Base-by-base conservation (phyloP, 192 early-diverging fungal genomes). In the Coemansia sp. region DNA sequence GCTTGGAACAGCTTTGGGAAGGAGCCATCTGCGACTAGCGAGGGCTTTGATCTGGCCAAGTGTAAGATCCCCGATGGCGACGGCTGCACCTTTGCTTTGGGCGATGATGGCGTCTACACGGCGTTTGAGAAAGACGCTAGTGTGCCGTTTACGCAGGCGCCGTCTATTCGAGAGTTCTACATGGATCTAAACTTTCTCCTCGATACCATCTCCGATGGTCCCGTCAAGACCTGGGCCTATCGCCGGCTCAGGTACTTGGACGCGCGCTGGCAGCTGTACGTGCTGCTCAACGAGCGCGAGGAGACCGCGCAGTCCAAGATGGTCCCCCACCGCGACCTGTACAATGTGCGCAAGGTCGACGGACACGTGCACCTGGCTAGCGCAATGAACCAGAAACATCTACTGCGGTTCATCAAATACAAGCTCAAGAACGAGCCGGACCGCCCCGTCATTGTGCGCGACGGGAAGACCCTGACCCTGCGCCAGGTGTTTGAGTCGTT, bases 301-400 rank as follows among this genome's bases (percentile, higher is more conserved):
- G 96, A 98, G 79, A 87, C 95, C 26, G 89, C 93, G 23, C 93
- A 95, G 65, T 86, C 90, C 53, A 96, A 98, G 83, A 83, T 89
- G 53, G 94, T 96, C 9, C 92, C 95, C 2, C 95, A 95, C 64
- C 86, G 95, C 61, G 96, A 98, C 74, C 93, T 96, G 71, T 98
- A 98, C 86, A 98, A 98, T 62, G 94, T 98, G 48, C 91, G 96
- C 55, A 98, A 98, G 69, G 94, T 98, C 16, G 96, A 98, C 77
- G 95, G 93, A 1, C 95, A 98, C 85, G 91, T 98, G 40, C 95
- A 98, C 65, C 86, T 95, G 69, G 91, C 92, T 5, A 86, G 89
- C 3, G 95, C 94, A 64, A 96, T 98, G 95, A 98, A 96, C 75
- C 92, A 94, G 71, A 97, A 97, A 82, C 95, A 97, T 71, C 65